These are phyloP conservation scores for Rutstroemia sp. DNA, from an alignment of 2,329 filamentous ascomycete genomes.

Conservation along the genomic window DNA sequence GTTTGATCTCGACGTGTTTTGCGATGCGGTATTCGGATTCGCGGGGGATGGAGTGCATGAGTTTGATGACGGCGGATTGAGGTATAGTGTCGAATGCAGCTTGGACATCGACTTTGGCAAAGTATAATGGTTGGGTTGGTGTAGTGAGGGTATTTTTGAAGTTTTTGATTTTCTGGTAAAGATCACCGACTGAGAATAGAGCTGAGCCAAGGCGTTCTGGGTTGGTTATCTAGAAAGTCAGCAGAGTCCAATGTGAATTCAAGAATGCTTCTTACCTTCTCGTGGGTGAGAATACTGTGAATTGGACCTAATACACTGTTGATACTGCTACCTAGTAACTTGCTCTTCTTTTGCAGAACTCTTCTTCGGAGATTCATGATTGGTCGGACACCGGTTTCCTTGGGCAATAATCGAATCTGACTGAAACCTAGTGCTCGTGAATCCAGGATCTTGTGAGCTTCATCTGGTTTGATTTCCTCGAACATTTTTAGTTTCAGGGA, in stretches of 20 bases:
- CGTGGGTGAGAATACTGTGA: slow-evolving; percentile 69
- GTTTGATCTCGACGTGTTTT: slow-evolving; percentile 67
- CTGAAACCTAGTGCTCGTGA: slow-evolving; percentile 66
- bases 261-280: slow-evolving; percentile 49
- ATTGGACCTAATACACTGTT: slow-evolving; percentile 66
- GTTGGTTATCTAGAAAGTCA: slow-evolving; percentile 35
- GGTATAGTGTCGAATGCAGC: slow-evolving; percentile 95
- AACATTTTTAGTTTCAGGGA: slow-evolving; percentile 67
- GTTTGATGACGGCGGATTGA: slow-evolving; percentile 60
- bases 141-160: slow-evolving; percentile 53
- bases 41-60: slow-evolving; percentile 53
- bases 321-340: slow-evolving; percentile 55
- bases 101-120: slow-evolving; percentile 87
- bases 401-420: slow-evolving; percentile 75
- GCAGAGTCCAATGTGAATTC: slow-evolving; percentile 6
- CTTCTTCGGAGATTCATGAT: slow-evolving; percentile 80
- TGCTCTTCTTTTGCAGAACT: slow-evolving; percentile 45
- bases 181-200: slow-evolving; percentile 73
- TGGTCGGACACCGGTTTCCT: slow-evolving; percentile 65
- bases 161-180: slow-evolving; percentile 62
- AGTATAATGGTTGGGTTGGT: slow-evolving; percentile 52
- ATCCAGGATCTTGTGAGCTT: slow-evolving; percentile 50
- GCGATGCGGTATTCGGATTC: slow-evolving; percentile 60
- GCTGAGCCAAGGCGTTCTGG: slow-evolving; percentile 65
- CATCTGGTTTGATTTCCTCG: slow-evolving; percentile 59